Evolutionary conservation across 108 stramenopile species (phyloP), one percentile per base, ranked within the genome.

Genomic region (Phaeodactylum tricornutum): DNA sequence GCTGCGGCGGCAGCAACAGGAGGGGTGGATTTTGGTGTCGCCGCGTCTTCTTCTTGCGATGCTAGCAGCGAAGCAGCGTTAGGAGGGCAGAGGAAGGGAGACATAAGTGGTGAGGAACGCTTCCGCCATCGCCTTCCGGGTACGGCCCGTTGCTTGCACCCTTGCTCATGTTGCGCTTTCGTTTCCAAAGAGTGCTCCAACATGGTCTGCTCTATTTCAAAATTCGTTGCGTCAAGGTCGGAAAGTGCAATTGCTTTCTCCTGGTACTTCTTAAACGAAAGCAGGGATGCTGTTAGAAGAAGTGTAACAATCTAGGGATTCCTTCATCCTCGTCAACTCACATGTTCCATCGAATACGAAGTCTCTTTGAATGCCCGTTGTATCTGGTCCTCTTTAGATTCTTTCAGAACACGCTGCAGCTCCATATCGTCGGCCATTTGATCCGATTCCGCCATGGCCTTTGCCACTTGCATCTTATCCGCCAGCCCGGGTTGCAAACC

Each of bases 171-270:
- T 42, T 63, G 59, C 21, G 33, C 14, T 49, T 64, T 79, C 3
- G 74, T 67, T 39, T 77, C 59, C 30, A 87, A 49, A 0, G 84
- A 87, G 17, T 62, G 64, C 47, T 73, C 64, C 46, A 87, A 50
- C 21, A 81, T 72, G 7, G 80, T 78, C 43, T 89, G 87, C 48
- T 89, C 87, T 49, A 89, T 38, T 37, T 89, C 83, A 53, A 84
- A 82, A 42, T 89, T 75, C 1, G 78, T 79, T 5, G 77, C 77
- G 24, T 84, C 87, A 49, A 80, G 58, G 40, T 84, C 87, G 2
- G 77, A 79, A 25, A 79, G 43, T n/a, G 65, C 66, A 50, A 81
- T 48, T 7, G 79, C 86, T 38, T 71, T 71, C 35, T 84, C 58
- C 35, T 74, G 63, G 53, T 68, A 72, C 53, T 74, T 64, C 61